phyloP scores from a whole-genome alignment of 2,329 filamentous ascomycete genomes.

The Xenoacremonium recifei region DNA sequence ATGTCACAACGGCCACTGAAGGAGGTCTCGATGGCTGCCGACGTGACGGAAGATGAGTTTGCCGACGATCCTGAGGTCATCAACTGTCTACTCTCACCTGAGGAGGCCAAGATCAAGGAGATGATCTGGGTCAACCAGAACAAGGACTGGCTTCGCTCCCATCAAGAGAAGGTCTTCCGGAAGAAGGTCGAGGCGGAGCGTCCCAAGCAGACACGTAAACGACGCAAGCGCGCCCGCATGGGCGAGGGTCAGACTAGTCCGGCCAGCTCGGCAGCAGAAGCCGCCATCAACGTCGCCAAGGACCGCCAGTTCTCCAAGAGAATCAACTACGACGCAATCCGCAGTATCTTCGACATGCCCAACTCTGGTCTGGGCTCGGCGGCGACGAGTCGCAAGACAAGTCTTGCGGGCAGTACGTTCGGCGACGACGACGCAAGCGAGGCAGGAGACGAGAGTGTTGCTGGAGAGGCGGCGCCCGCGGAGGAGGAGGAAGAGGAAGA shows the following conservation, averaged over 20 bases:
- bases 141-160: conserved; percentile 84
- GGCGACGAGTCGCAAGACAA: conserved; percentile 46
- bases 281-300: conserved; percentile 66
- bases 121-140: conserved; percentile 94
- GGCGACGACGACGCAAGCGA: conserved; percentile 36
- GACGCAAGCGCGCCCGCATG: conserved; percentile 55
- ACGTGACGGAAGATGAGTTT: conserved; percentile 80
- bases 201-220: conserved; percentile 57
- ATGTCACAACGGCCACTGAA: conserved; percentile 47
- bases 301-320: conserved; percentile 69
- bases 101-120: conserved; percentile 81
- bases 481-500: conserved; percentile 35
- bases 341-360: conserved; percentile 53
- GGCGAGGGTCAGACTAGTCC: conserved; percentile 65
- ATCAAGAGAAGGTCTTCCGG: conserved; percentile 80
- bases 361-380: conserved; percentile 47
- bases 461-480: conserved; percentile 31
- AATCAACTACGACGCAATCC: conserved; percentile 69
- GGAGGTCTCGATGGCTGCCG: conserved; percentile 56
- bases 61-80: conserved; percentile 84
- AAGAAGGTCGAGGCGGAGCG: conserved; percentile 61
- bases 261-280: conserved; percentile 67
- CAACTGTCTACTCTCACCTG: conserved; percentile 71
- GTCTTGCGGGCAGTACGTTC: conserved; percentile 34
- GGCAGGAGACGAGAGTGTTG: conserved; percentile 34